Evolutionary conservation across 257 asterid species (phyloP).

Genomic region (Penstemon barbatus): DNA sequence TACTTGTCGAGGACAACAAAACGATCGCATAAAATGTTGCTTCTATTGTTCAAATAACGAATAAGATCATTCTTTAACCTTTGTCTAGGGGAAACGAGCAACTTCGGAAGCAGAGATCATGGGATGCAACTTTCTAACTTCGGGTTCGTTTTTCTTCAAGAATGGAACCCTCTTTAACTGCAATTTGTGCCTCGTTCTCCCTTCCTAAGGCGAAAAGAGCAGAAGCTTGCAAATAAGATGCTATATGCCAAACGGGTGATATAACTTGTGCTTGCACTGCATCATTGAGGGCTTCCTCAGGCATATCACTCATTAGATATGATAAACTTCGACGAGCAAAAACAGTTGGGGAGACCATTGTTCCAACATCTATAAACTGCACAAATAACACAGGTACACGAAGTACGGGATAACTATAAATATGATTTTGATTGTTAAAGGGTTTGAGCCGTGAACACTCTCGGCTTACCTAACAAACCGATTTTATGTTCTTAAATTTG

Average conservation of each 20-base stretch:
- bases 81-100: constrained; percentile 19
- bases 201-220: constrained; percentile 62
- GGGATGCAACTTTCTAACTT: constrained; percentile 18
- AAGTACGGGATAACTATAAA: not conserved
- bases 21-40: constrained; percentile 10
- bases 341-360: constrained; percentile 74
- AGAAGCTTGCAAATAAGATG: constrained; percentile 66
- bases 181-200: constrained; percentile 73
- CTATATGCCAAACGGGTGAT: constrained; percentile 74
- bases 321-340: constrained; percentile 69
- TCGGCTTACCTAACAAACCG: too few species aligned
- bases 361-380: constrained; percentile 74
- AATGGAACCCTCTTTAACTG: constrained; percentile 66
- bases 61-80: constrained; percentile 26
- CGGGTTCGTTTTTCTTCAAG: constrained; percentile 65
- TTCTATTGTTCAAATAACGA: not conserved
- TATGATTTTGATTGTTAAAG: too few species aligned
- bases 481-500: too few species aligned
- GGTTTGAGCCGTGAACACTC: too few species aligned
- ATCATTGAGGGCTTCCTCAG: constrained; percentile 63
- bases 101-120: constrained; percentile 1
- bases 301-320: constrained; percentile 62
- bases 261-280: constrained; percentile 75
- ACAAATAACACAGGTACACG: constrained; percentile 1
- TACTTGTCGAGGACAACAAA: constrained; percentile 25